Base-by-base conservation (phyloP, 1,284 basidiomycete genomes). In the Mycena citricolor region DNA sequence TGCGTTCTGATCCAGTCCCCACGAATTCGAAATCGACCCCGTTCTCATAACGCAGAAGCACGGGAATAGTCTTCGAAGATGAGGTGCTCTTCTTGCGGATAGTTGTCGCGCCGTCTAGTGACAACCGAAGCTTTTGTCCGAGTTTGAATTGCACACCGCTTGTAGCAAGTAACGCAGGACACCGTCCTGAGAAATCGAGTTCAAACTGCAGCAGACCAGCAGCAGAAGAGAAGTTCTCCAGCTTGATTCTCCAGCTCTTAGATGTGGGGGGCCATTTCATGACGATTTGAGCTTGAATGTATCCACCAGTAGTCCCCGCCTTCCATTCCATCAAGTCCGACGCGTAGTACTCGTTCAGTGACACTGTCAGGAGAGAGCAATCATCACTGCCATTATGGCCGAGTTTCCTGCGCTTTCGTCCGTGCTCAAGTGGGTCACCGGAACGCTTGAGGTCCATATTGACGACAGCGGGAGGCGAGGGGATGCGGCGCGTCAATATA, bases 31-130 rank as follows among this genome's bases (percentile, higher is more conserved):
- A 49, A 13, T 63, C 44, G n/a, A 70, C 63, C 22, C 72, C 73
- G 2, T 66, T 52, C 2, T 56, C 47, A 47, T 66, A 76, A 26
- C 57, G 56, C 37, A 75, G 52, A n/a, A 54, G 48, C 42, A 74
- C 56, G 23, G 68, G 62, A 8, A 71, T 52, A 26, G 42, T 64
- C 46, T 59, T 61, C 20, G 56, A 56, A 19, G 60, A 57, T 14
- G 57, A 64, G 12, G 61, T 55, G 21, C 57, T 54, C 14, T 52
- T n/a, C 33, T 28, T 57, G 53, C 32, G 14, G 55, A 57, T 57
- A 13, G 69, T 43, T 12, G 38, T 44, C 21, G 59, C 65, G 1
- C 74, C 73, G 46, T 64, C 68, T n/a, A 81, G 63, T 11, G 71
- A 66, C 16, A 81, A 41, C 17, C 58, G 55, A 20, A 80, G 52